Evolutionary conservation across 805 yeast genomes (phyloP).

Genomic region (Brettanomyces bruxellensis): DNA sequence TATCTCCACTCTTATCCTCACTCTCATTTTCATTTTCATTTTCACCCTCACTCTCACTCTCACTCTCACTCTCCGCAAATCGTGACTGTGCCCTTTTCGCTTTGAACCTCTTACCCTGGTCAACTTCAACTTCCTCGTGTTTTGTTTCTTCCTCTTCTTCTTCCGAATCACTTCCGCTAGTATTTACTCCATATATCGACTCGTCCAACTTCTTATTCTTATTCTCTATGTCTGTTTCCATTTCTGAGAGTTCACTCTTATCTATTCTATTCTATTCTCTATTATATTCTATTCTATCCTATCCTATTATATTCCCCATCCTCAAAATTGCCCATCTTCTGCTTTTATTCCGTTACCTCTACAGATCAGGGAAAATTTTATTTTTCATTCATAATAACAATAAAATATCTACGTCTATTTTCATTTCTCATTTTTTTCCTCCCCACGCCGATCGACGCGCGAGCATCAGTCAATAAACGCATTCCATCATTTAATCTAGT

Average conservation of each 20-base stretch:
- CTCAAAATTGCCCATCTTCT: no score
- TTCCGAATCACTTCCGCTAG: not conserved
- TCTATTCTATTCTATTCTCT: no score
- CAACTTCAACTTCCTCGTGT: no score
- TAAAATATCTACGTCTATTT: not conserved
- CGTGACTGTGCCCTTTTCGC: not conserved
- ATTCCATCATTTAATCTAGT: no score
- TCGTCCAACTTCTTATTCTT: not conserved
- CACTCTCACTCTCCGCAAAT: conserved; percentile 9
- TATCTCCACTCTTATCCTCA: conserved; percentile 6
- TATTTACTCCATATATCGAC: not conserved
- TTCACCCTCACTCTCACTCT: conserved; percentile 8
- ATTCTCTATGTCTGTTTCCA: not conserved
- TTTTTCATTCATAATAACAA: not conserved
- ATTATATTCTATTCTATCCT: no score
- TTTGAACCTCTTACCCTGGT: conserved; percentile 7
- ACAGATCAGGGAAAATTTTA: not conserved
- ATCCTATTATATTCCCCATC: no score
- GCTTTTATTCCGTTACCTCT: no score
- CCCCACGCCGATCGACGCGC: no score
- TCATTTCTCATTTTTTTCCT: no score
- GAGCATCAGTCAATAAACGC: no score
- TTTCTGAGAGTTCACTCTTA: not conserved
- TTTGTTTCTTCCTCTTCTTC: conserved; percentile 1
- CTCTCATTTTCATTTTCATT: conserved; percentile 8